Evolutionary conservation across 2,329 filamentous ascomycete species (phyloP).

Genomic region (Neofusicoccum sp.): DNA sequence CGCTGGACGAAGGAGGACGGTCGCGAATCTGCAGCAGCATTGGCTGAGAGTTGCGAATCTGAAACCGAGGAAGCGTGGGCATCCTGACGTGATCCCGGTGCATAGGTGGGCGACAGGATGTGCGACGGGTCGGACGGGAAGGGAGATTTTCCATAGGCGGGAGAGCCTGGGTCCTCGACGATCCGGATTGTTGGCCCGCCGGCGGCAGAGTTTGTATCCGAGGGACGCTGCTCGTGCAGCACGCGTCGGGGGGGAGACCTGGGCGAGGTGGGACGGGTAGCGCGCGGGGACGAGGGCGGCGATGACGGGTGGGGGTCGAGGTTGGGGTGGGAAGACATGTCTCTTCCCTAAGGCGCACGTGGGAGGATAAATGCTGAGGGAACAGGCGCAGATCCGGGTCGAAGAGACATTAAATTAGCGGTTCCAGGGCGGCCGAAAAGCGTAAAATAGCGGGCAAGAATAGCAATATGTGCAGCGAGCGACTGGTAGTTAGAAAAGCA

Average conservation of each 20-base stretch:
- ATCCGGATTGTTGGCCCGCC: slow-evolving; percentile 42
- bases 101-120: slow-evolving; percentile 35
- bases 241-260: slow-evolving; percentile 33
- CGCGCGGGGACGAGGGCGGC: slow-evolving; percentile 9
- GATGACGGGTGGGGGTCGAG: background rate
- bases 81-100: slow-evolving; percentile 38
- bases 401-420: slow-evolving; percentile 19
- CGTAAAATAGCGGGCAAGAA: background rate
- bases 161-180: slow-evolving; percentile 35
- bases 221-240: slow-evolving; percentile 39
- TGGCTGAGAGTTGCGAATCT: slow-evolving; percentile 36
- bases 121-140: slow-evolving; percentile 41
- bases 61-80: slow-evolving; percentile 39
- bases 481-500: slow-evolving; percentile 14
- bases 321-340: slow-evolving; percentile 13
- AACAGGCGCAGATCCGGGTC: slow-evolving; percentile 9
- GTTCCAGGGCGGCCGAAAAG: slow-evolving; percentile 1
- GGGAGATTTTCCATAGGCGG: slow-evolving; percentile 40
- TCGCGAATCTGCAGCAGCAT: slow-evolving; percentile 33
- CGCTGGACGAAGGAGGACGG: slow-evolving; percentile 21
- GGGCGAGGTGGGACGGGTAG: slow-evolving; percentile 24
- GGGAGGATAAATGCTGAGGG: background rate
- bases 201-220: slow-evolving; percentile 33
- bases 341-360: background rate
- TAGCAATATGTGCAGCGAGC: slow-evolving; percentile 13